Conservation (phyloP, 2,329 filamentous ascomycete genomes). For the Aspergillus transmontanensis region DNA sequence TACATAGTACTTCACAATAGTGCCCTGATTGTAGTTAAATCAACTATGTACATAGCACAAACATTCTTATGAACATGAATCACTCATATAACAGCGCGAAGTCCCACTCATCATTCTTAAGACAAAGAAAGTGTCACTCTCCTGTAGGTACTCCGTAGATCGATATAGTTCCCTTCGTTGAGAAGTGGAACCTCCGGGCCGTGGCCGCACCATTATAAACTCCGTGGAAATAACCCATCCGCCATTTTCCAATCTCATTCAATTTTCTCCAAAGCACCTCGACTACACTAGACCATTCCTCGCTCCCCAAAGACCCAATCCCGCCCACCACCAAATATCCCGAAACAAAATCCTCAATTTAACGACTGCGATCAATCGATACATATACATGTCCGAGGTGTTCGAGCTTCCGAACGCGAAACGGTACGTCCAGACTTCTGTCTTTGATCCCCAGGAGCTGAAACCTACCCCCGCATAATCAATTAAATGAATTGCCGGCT, state of each 20-base stretch:
- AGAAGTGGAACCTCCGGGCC: conserved; percentile 9
- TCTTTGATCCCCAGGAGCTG: not conserved
- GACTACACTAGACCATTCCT: not conserved
- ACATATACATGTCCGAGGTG: conserved; percentile 24
- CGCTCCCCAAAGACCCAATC: not conserved
- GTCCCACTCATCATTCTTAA: not conserved
- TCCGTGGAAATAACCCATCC: conserved; percentile 9
- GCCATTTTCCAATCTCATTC: conserved; percentile 2
- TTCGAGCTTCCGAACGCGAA: conserved; percentile 42
- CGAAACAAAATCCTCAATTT: not conserved
- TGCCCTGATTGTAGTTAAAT: not conserved
- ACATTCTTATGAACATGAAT: not conserved
- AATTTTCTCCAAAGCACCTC: conserved; percentile 13
- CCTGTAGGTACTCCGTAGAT: not conserved
- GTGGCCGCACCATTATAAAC: conserved; percentile 17
- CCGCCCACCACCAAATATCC: not conserved
- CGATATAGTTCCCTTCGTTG: not conserved
- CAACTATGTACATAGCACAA: not conserved
- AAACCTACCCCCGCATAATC: not conserved
- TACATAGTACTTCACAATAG: not conserved
- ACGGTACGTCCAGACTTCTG: conserved; percentile 27
- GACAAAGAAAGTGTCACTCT: not conserved
- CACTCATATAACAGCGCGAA: too few relatives aligned
- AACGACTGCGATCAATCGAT: not conserved
- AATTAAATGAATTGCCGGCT: not conserved